These are phyloP conservation scores for Candida corydali DNA, from an alignment of 805 yeast genomes.

Conservation along the genomic window DNA sequence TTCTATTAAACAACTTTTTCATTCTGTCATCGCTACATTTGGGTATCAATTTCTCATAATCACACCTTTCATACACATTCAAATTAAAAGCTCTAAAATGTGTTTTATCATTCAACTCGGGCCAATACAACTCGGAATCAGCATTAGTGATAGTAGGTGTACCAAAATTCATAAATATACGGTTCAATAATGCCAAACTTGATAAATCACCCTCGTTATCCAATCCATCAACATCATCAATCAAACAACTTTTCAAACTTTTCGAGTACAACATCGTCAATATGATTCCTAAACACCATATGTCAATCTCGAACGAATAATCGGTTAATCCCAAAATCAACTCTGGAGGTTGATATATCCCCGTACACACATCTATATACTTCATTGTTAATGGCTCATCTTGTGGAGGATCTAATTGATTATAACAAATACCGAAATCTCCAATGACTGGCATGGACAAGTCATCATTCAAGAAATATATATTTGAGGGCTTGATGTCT, in stretches of 20 bases:
- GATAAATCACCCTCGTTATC: constrained; percentile 37
- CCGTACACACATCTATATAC: constrained; percentile 61
- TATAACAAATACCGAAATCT: constrained; percentile 61
- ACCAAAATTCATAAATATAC: constrained; percentile 57
- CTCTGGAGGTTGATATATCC: constrained; percentile 72
- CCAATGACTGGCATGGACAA: constrained; percentile 36
- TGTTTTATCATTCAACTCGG: constrained; percentile 27
- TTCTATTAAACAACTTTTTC: constrained; percentile 29
- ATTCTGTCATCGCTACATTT: constrained; percentile 14
- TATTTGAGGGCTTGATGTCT: constrained; percentile 38
- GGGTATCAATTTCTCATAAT: constrained; percentile 12
- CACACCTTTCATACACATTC: constrained; percentile 8
- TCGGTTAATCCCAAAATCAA: constrained; percentile 54
- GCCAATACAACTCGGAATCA: constrained; percentile 26
- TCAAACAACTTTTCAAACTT: constrained; percentile 27
- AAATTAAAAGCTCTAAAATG: constrained; percentile 28
- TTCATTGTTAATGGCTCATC: constrained; percentile 34
- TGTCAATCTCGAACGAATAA: constrained; percentile 56
- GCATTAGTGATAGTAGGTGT: constrained; percentile 41
- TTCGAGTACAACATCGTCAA: constrained; percentile 47
- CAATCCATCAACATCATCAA: constrained; percentile 16
- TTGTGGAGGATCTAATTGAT: constrained; percentile 6
- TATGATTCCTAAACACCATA: constrained; percentile 70
- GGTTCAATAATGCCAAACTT: constrained; percentile 57
- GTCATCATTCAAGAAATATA: constrained; percentile 18